Base-by-base conservation (phyloP, 2,329 filamentous ascomycete species). In the Aspergillus fumigatus region DNA sequence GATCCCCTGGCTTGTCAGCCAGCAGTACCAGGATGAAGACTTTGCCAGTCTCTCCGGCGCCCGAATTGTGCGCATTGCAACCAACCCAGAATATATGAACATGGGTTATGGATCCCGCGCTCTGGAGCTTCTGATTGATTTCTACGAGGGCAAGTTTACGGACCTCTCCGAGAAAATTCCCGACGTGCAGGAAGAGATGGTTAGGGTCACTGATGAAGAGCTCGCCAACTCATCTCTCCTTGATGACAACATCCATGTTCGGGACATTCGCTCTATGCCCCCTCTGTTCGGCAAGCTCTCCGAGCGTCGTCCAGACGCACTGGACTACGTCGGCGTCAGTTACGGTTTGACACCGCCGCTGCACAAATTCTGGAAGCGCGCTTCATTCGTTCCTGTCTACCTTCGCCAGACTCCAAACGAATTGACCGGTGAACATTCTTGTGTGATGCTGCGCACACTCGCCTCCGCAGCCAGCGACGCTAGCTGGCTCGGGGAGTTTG, bases 1-100 rank as follows among this genome's bases (percentile, higher is more conserved):
- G 53, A 99, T 99, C 56, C 94, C 94, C 0, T 99, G 94, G 94
- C 83, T 97, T 32, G 90, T 99, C 60, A 96, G 91, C 71, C 92
- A 97, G 71, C 94, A 99, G 71, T 99, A 96, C 79, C 94, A 97
- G 70, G 94, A 99, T 67, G 91, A 96, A 63, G 92, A 97, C 63
- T 99, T 99, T 71, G 94, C 93, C 11, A 88, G 89, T 43, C 82
- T 99, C 0, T 97, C 93, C 14, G 95, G 94, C 55, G 94, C 93
- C 35, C 86, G 94, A 59, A 79, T 99, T 49, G 93, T 99, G 17
- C 86, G 94, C 50, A 97, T 99, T 67, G 94, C 95, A 21, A 97
- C 94, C 0, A 96, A 97, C 71, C 94, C 95, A 0, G 92, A 97
- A 64, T 97, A 96, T 66, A 81, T 88, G 52, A 85, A 83, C 49